These are phyloP conservation scores for Handroanthus guayacan DNA, from an alignment of 257 asterid genomes.

Conservation along the genomic window DNA sequence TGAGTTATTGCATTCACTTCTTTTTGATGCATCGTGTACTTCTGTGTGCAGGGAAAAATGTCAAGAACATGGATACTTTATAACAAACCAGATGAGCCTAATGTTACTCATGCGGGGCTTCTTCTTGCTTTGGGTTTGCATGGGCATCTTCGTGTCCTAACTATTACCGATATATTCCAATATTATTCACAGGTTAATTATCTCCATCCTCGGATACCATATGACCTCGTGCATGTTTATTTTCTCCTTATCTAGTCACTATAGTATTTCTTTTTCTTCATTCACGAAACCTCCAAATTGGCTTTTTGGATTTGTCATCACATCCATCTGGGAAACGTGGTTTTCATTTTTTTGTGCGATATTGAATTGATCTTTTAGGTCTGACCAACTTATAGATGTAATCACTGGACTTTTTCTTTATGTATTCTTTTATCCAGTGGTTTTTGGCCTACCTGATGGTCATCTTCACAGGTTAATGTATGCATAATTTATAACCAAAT, in stretches of 20 bases:
- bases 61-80: slow-evolving; percentile 95
- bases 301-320: neutral
- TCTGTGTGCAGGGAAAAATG: slow-evolving; percentile 78
- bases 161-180: slow-evolving; percentile 82
- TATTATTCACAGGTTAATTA: slow-evolving; percentile 77
- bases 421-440: neutral
- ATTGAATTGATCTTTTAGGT: neutral
- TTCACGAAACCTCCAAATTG: slow-evolving; percentile 25
- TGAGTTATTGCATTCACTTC: slow-evolving; percentile 26
- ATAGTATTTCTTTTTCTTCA: slow-evolving; percentile 5
- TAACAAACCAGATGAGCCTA: slow-evolving; percentile 96
- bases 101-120: slow-evolving; percentile 94
- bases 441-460: neutral
- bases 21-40: slow-evolving; percentile 18
- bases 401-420: neutral
- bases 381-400: neutral
- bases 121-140: slow-evolving; percentile 97
- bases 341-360: slow-evolving; percentile 1
- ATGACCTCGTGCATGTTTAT: slow-evolving; percentile 19
- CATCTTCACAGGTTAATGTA: slow-evolving; percentile 3
- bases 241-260: neutral
- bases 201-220: slow-evolving; percentile 21
- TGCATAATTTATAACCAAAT: neutral
- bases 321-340: slow-evolving; percentile 22
- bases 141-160: slow-evolving; percentile 87